phyloP scores from a whole-genome alignment of 495 filamentous ascomycete species.

The Aspergillus biplanus region DNA sequence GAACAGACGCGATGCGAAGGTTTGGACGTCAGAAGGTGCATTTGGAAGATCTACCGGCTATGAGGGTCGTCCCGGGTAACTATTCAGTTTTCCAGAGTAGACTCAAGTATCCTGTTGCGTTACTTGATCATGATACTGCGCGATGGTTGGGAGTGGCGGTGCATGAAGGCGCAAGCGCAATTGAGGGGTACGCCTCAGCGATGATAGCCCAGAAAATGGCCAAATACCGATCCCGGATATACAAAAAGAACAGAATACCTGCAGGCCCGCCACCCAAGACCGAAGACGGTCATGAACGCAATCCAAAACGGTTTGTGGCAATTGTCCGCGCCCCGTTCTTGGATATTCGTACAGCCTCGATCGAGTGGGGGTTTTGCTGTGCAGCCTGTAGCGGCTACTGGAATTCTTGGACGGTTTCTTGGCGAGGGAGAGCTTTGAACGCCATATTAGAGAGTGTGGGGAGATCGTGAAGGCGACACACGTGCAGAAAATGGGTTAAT shows the following conservation, averaged over 20 bases:
- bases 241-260: too few relatives aligned
- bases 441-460: slow-evolving; percentile 29
- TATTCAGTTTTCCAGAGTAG: slow-evolving; percentile 26
- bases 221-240: slow-evolving; percentile 5
- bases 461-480: slow-evolving; percentile 25
- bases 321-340: slow-evolving; percentile 28
- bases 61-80: slow-evolving; percentile 26
- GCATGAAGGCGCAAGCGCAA: slow-evolving; percentile 21
- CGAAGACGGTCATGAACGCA: slow-evolving; percentile 14
- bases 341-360: not conserved
- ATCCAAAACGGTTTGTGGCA: slow-evolving; percentile 31
- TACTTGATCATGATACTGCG: slow-evolving; percentile 27
- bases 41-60: slow-evolving; percentile 22
- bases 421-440: slow-evolving; percentile 21
- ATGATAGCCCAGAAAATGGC: slow-evolving; percentile 9
- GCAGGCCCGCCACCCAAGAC: slow-evolving; percentile 18
- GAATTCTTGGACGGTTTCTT: too few relatives aligned
- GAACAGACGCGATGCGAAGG: slow-evolving; percentile 19
- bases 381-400: slow-evolving; percentile 26
- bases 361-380: slow-evolving; percentile 30
- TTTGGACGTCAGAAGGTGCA: slow-evolving; percentile 26
- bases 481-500: slow-evolving; percentile 1
- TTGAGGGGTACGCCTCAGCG: slow-evolving; percentile 23
- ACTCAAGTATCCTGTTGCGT: slow-evolving; percentile 8
- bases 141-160: slow-evolving; percentile 23